These are phyloP conservation scores for Lagenaria siceraria DNA, from an alignment of 306 rosid species.

Conservation along the genomic window DNA sequence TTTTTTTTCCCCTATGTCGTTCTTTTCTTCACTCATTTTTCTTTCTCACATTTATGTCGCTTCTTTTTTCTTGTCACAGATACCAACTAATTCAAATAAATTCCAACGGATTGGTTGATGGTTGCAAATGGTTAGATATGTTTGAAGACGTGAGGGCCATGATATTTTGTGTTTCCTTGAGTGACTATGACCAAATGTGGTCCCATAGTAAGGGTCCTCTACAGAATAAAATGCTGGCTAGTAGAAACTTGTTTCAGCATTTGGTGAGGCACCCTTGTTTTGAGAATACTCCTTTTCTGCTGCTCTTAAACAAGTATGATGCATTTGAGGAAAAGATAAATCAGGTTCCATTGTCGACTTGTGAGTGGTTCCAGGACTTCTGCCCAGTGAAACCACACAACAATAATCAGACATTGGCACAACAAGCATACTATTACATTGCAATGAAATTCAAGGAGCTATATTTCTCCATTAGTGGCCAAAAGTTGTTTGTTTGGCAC, in stretches of 20 bases:
- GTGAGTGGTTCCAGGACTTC: conserved; percentile 81
- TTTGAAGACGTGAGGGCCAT: conserved; percentile 75
- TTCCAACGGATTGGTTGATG: conserved; percentile 66
- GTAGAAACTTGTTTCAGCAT: conserved; percentile 69
- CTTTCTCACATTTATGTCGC: conserved; percentile 9
- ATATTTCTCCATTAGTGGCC: conserved; percentile 40
- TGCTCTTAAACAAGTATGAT: conserved; percentile 66
- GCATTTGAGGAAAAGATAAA: conserved; percentile 64
- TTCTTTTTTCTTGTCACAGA: conserved; percentile 26
- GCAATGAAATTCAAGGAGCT: conserved; percentile 87
- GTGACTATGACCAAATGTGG: conserved; percentile 74
- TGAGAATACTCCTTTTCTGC: conserved; percentile 57
- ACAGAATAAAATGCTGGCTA: conserved; percentile 55
- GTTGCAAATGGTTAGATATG: conserved; percentile 90
- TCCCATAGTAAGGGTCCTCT: conserved; percentile 26
- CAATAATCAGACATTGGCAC: conserved; percentile 57
- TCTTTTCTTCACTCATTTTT: conserved; percentile 6
- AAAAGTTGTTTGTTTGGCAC: conserved; percentile 60
- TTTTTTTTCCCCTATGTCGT: conserved; percentile 7
- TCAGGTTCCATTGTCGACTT: conserved; percentile 48
- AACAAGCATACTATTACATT: conserved; percentile 59
- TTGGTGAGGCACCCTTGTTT: conserved; percentile 69
- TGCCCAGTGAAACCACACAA: conserved; percentile 55
- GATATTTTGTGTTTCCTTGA: conserved; percentile 67
- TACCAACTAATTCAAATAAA: conserved; percentile 67